Evolutionary conservation across 139 green algal species (phyloP).

Genomic region (Auxenochlorella pyrenoidosa): DNA sequence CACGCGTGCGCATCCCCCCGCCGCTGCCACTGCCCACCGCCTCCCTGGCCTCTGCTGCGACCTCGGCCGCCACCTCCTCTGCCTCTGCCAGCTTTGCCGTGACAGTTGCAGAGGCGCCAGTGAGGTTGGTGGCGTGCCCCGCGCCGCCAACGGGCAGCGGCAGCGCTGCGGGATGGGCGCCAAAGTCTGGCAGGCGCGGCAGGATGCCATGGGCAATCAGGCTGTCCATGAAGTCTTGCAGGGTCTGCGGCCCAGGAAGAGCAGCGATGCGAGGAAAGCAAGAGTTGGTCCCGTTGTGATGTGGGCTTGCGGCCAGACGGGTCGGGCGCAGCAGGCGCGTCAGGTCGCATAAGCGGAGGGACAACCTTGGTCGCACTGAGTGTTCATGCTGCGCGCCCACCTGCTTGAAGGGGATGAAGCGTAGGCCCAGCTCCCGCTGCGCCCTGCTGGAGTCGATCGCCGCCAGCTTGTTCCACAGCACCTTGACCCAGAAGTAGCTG

Average conservation of each 20-base stretch:
- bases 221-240: constrained; percentile 5
- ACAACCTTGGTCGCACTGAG: too few species aligned
- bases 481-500: constrained; percentile 20
- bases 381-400: not conserved
- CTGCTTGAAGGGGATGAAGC: constrained; percentile 15
- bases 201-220: constrained; percentile 13
- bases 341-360: too few species aligned
- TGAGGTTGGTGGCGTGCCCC: not conserved
- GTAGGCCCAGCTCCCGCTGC: constrained; percentile 22
- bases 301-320: too few species aligned
- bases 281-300: too few species aligned
- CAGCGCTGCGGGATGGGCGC: not conserved
- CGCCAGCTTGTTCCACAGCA: constrained; percentile 3
- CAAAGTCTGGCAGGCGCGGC: not conserved
- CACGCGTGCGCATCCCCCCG: too few species aligned
- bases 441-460: not conserved
- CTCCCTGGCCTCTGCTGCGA: not conserved
- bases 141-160: not conserved
- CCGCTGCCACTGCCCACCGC: not conserved
- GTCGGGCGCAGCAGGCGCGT: too few species aligned
- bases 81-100: not conserved
- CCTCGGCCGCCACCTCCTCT: not conserved
- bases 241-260: not conserved
- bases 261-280: too few species aligned
- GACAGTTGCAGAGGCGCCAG: not conserved